Percentiles rank a stretch among this genome's conserved stretches.
phyloP scores from a whole-genome alignment of 1,139 yeast species.

The Zygoascus hellenicus region DNA sequence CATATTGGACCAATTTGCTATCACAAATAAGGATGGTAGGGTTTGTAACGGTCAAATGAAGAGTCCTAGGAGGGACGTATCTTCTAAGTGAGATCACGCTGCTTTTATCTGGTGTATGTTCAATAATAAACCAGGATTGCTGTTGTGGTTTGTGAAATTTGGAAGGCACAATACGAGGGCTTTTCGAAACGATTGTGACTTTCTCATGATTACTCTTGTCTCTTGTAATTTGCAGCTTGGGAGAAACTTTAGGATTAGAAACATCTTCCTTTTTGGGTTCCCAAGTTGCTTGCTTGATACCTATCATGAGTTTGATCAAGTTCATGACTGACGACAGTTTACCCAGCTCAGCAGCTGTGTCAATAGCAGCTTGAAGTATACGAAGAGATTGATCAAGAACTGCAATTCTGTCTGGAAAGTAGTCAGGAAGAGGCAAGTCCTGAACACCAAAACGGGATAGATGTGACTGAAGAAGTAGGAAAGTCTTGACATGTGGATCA shows the following conservation, averaged over 20 bases:
- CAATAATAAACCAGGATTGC: constrained; percentile 86
- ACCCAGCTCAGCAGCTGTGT: constrained; percentile 82
- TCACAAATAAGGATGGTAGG: constrained; percentile 8
- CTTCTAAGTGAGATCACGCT: constrained; percentile 2
- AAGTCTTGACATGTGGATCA: constrained; percentile 95
- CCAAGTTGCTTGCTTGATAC: constrained; percentile 87
- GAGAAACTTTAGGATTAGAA: constrained; percentile 1
- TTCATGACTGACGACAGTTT: constrained; percentile 35
- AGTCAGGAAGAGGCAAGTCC: constrained; percentile 91
- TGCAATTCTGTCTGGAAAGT: constrained; percentile 87
- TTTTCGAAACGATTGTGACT: constrained; percentile 8
- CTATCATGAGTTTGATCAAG: constrained; percentile 61
- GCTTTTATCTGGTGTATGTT: constrained; percentile 38
- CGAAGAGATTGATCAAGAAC: constrained; percentile 93
- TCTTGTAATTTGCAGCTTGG: constrained; percentile 5
- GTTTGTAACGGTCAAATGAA: not conserved
- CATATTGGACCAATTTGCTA: constrained; percentile 4
- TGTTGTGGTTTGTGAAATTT: constrained; percentile 86
- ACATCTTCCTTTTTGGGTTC: constrained; percentile 28
- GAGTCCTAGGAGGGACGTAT: constrained; percentile 10
- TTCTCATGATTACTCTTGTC: constrained; percentile 6
- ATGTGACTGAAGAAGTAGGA: constrained; percentile 77
- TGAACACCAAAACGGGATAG: constrained; percentile 51
- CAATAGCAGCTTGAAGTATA: constrained; percentile 87
- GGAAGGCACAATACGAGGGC: constrained; percentile 51